Percentiles rank a stretch among this genome's conserved stretches.
Evolutionary conservation across 176 grass and related monocot species (phyloP).

Genomic region (Sorghum bicolor): DNA sequence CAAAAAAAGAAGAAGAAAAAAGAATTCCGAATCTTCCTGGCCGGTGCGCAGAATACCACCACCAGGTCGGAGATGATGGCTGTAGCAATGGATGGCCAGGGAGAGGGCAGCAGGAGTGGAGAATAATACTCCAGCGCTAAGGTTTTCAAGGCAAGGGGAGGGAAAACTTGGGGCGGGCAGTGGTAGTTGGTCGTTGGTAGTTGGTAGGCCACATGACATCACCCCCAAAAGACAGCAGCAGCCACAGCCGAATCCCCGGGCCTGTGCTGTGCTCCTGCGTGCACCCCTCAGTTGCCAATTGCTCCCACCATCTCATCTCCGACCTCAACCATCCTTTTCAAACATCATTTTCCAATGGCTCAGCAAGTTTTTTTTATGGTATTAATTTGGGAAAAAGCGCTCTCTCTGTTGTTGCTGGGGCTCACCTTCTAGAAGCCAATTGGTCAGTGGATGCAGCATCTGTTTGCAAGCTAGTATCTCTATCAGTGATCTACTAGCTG

Average conservation of each 20-base stretch:
- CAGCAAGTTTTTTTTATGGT: constrained; percentile 2
- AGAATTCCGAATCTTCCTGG: constrained; percentile 10
- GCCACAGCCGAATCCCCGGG: constrained; percentile 10
- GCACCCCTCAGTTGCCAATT: constrained; percentile 13
- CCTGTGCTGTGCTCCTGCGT: constrained; percentile 25
- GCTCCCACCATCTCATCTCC: constrained; percentile 7
- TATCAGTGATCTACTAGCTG: constrained; percentile 17
- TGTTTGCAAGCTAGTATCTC: constrained; percentile 5
- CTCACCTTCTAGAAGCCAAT: constrained; percentile 58
- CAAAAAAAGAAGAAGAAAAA: constrained; percentile 27
- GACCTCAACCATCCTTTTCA: constrained; percentile 37
- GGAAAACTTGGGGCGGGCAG: constrained; percentile 28
- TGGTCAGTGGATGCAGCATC: constrained; percentile 40
- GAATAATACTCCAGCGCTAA: neutral
- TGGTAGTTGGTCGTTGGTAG: constrained; percentile 57
- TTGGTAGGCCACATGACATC: constrained; percentile 59
- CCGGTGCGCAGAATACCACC: constrained; percentile 5
- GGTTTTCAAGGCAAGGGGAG: neutral
- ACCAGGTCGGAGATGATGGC: neutral
- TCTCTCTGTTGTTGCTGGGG: neutral
- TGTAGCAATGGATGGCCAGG: constrained; percentile 23
- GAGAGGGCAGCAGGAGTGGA: constrained; percentile 7
- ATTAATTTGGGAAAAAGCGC: constrained; percentile 26
- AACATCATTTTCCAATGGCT: constrained; percentile 32
- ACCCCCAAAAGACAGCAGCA: constrained; percentile 26